Evolutionary conservation across 306 rosid genomes (phyloP).

Genomic region (Sindora glabra): DNA sequence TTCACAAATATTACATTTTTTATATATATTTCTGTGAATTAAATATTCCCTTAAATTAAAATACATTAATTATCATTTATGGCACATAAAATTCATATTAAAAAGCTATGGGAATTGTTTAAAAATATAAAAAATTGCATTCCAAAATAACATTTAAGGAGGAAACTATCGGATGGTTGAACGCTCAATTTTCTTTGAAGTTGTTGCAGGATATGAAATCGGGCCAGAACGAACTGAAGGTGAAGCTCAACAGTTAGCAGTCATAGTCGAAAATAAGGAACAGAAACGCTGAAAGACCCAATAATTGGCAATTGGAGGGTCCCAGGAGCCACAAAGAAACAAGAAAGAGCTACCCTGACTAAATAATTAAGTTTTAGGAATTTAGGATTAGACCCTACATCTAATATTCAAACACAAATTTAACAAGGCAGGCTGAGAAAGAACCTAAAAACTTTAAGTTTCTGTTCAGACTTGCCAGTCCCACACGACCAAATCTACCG

Average conservation of each 20-base stretch:
- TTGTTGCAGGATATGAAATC: too few relatives aligned
- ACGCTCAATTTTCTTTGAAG: too few relatives aligned
- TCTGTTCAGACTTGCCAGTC: constrained; percentile 24
- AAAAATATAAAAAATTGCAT: too few relatives aligned
- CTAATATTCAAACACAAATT: constrained; percentile 15
- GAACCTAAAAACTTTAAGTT: constrained; percentile 9
- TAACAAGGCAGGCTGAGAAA: constrained; percentile 14
- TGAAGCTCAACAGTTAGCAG: constrained; percentile 25
- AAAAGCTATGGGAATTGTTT: too few relatives aligned
- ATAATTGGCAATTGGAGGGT: background rate
- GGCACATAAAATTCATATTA: too few relatives aligned
- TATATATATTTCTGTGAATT: too few relatives aligned
- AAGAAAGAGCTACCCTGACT: constrained; percentile 9
- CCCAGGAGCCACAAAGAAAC: constrained; percentile 13
- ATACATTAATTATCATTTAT: too few relatives aligned
- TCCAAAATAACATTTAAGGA: too few relatives aligned
- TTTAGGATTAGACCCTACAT: constrained; percentile 31
- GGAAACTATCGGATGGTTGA: background rate
- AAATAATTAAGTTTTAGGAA: background rate
- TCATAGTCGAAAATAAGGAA: constrained; percentile 21
- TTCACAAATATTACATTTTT: too few relatives aligned
- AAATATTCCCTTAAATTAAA: too few relatives aligned
- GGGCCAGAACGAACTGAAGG: background rate
- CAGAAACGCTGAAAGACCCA: background rate
- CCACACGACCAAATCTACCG: constrained; percentile 45